Percentiles rank a stretch among this genome's conserved stretches.
phyloP scores from a whole-genome alignment of 495 filamentous ascomycete genomes.

The Penicillium desertorum region DNA sequence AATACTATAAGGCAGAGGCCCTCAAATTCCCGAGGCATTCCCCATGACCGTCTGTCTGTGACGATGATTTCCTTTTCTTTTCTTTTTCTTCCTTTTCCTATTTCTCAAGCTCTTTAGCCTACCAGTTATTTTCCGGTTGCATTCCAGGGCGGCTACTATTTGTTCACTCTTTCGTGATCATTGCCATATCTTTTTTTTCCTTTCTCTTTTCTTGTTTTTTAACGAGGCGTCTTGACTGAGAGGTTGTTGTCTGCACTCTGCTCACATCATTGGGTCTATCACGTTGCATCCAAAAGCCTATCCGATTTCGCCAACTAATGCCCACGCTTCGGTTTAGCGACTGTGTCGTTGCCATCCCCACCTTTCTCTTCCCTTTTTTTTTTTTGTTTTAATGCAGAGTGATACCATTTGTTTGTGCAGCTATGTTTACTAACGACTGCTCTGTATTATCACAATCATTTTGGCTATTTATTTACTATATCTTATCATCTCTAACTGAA shows the following conservation, averaged over 20 bases:
- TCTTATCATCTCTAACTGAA: slow-evolving; percentile 14
- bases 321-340: slow-evolving; percentile 24
- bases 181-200: slow-evolving; percentile 23
- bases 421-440: slow-evolving; percentile 29
- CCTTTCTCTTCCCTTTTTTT: slow-evolving; percentile 14
- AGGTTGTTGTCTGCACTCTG: slow-evolving; percentile 23
- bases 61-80: slow-evolving; percentile 22
- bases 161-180: slow-evolving; percentile 20
- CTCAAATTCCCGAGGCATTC: slow-evolving; percentile 24
- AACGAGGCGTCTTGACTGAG: slow-evolving; percentile 34
- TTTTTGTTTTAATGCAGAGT: slow-evolving; percentile 32
- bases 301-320: slow-evolving; percentile 24
- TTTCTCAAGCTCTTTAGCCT: slow-evolving; percentile 24
- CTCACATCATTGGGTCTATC: slow-evolving; percentile 26
- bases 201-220: slow-evolving; percentile 12
- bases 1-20: slow-evolving; percentile 68
- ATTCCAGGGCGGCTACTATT: slow-evolving; percentile 30
- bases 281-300: slow-evolving; percentile 34
- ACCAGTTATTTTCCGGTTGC: slow-evolving; percentile 24
- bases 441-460: slow-evolving; percentile 28
- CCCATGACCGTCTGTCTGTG: slow-evolving; percentile 29
- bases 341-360: slow-evolving; percentile 20
- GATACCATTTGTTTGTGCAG: slow-evolving; percentile 41
- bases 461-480: slow-evolving; percentile 9
- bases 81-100: slow-evolving; percentile 21